Conservation (phyloP, 2,329 filamentous ascomycete species). For the Verticillium tricorpus region DNA sequence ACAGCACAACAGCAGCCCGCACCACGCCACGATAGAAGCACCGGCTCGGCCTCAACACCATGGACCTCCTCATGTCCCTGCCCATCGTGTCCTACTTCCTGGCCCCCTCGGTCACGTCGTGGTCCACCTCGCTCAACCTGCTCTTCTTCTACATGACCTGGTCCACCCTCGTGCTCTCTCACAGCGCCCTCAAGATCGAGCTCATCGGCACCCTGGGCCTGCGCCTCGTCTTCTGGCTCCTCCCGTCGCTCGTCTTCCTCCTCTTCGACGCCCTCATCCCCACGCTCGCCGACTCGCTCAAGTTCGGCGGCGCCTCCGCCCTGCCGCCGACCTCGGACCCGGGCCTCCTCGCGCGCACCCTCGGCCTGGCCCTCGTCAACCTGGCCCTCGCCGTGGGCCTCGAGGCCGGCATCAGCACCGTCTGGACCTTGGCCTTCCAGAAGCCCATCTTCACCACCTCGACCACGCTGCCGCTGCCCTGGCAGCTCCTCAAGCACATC, state of each 20-base stretch:
- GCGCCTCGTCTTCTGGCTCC: constrained; percentile 64
- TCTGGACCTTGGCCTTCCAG: constrained; percentile 26
- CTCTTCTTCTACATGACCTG: constrained; percentile 90
- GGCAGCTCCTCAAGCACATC: constrained; percentile 48
- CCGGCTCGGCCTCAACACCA: constrained; percentile 20
- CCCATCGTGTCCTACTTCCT: constrained; percentile 67
- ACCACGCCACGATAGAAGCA: not conserved
- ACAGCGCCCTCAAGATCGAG: constrained; percentile 71
- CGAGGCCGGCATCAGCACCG: constrained; percentile 37
- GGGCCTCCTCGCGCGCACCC: constrained; percentile 25
- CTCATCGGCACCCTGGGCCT: constrained; percentile 65
- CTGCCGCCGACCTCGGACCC: constrained; percentile 40
- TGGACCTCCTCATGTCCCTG: constrained; percentile 68
- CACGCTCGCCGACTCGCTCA: constrained; percentile 63
- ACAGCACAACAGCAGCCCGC: too few species aligned
- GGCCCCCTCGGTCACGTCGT: constrained; percentile 58
- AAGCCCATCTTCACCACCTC: constrained; percentile 41
- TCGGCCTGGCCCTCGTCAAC: constrained; percentile 41
- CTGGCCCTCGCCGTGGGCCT: constrained; percentile 35
- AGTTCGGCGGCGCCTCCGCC: constrained; percentile 54
- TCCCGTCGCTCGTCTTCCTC: constrained; percentile 70
- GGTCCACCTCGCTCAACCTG: constrained; percentile 75
- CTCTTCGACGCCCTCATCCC: constrained; percentile 68
- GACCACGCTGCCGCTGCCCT: constrained; percentile 47
- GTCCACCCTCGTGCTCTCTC: constrained; percentile 75